phyloP scores from a whole-genome alignment of 2,329 filamentous ascomycete genomes.

The Biscogniauxia mediterranea region DNA sequence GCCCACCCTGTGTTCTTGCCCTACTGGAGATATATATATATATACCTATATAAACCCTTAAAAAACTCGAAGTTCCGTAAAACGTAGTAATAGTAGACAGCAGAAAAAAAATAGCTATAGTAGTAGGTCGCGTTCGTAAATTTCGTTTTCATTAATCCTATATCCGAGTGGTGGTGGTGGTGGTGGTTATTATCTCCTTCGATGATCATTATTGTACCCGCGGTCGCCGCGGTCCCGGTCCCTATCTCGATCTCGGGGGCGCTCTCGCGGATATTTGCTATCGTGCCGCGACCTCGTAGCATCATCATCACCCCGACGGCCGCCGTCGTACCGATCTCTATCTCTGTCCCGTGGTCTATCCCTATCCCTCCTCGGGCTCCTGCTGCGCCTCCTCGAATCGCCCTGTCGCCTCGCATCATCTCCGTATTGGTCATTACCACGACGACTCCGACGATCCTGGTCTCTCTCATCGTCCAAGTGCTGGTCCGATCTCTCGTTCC shows the following conservation, averaged over 20 bases:
- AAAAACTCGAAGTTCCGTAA: too few relatives aligned
- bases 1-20: too few relatives aligned
- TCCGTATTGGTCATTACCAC: conserved; percentile 18
- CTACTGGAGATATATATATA: too few relatives aligned
- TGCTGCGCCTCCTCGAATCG: conserved; percentile 27
- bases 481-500: conserved; percentile 2
- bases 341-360: conserved; percentile 17
- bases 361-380: conserved; percentile 30
- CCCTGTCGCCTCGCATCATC: conserved; percentile 24
- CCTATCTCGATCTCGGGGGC: conserved; percentile 19
- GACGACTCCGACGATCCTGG: conserved; percentile 12
- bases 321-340: conserved; percentile 18
- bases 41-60: too few relatives aligned
- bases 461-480: conserved; percentile 22
- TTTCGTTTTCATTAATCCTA: too few relatives aligned
- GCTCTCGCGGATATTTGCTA: conserved; percentile 23
- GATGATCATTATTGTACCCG: conserved; percentile 16
- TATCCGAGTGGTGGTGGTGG: too few relatives aligned
- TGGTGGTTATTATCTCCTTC: conserved; percentile 20
- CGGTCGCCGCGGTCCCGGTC: conserved; percentile 12
- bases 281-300: conserved; percentile 17
- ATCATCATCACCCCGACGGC: conserved; percentile 21
- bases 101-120: too few relatives aligned
- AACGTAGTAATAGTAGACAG: too few relatives aligned
- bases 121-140: too few relatives aligned